Evolutionary conservation across 495 filamentous ascomycete species (phyloP), one percentile per base, ranked within the genome.

Genomic region (Penicillium fimorum): DNA sequence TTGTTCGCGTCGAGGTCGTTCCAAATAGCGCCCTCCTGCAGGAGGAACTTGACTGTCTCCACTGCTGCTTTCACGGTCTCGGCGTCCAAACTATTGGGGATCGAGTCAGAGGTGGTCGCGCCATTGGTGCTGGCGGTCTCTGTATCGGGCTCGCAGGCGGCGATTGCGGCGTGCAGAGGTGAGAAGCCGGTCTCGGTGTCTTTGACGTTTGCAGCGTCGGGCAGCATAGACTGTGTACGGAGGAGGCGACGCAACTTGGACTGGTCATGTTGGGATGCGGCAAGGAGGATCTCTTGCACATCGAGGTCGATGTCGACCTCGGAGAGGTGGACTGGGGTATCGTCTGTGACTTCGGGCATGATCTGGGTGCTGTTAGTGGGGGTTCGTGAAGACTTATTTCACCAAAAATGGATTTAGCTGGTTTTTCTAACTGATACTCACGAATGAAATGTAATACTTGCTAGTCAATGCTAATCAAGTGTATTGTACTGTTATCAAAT

Each of bases 1-100:
- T 88, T 80, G 43, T 88, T 84, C 37, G 76, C 72, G 62, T 97
- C 91, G 4, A 98, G 76, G 69, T 96, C 92, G 72, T 98, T 98
- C 94, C 94, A 98, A 52, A 97, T 96, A 5, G 90, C 95, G 3
- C 94, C 94, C 66, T 89, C 84, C 62, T 91, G 77, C 49, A 98
- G 77, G 24, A 98, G 76, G 61, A 95, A 82, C 50, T 80, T 80
- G 15, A 97, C 79, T 0, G 87, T 91, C 49, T 84, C 77, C 37
- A 79, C 43, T 82, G 87, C 73, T 11, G 76, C 75, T 43, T 87
- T 77, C 9, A 86, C 64, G 30, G 75, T 67, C 17, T 79, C 65
- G 15, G 76, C 63, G 25, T 71, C 63, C 47, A 65, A 20, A 18
- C 32, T 42, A 30, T 53, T 43, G 50, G 48, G 24, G 53, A 60